Base-by-base conservation (phyloP, 176 grass and related monocot species). In the Lolium multiflorum region DNA sequence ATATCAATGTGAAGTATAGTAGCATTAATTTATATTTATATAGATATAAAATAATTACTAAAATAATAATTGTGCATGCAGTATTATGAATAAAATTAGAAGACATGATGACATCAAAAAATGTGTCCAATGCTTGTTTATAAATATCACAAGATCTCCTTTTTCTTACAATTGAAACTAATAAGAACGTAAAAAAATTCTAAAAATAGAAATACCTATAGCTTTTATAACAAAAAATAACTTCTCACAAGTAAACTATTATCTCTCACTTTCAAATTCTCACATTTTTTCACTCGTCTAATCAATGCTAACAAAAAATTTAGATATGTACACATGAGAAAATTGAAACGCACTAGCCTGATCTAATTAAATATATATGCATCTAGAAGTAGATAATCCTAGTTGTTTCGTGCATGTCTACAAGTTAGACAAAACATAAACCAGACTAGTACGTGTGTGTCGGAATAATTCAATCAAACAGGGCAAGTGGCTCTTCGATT, bases 331-430 rank as follows among this genome's bases (percentile, higher is more conserved):
- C 71, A 74, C 14, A 4, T 51, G 7, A 4, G 5, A 69, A 77
- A 21, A 72, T 28, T 41, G 58, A 82, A 41, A 81, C 83, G 52
- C 39, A 69, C 90, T 77, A 85, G 86, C 69, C 89, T 81, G 79
- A 75, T 88, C 43, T 10, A 88, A 39, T 28, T 84, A 12, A 25
- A 7, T 46, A 68, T 38, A 7, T 25, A 63, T 35, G 3, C 62
- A 25, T 75, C 0, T 81, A 15, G 16, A 71, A 50, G 35, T 80
- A 84, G 57, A 74, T 58, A 67, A 79, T 38, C 17, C 77, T 66
- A 35, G 1, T 77, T 65, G 6, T 55, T 82, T 43, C 25, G 57
- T 63, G 81, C 58, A 0, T 66, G 82, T 18, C 80, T 83, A 90
- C 20, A 54, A 51, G 26, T 79, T 11, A 66, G 20, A 58, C 11